These are phyloP conservation scores for Fusarium irregulare DNA, from an alignment of 2,329 filamentous ascomycete species.

Conservation along the genomic window DNA sequence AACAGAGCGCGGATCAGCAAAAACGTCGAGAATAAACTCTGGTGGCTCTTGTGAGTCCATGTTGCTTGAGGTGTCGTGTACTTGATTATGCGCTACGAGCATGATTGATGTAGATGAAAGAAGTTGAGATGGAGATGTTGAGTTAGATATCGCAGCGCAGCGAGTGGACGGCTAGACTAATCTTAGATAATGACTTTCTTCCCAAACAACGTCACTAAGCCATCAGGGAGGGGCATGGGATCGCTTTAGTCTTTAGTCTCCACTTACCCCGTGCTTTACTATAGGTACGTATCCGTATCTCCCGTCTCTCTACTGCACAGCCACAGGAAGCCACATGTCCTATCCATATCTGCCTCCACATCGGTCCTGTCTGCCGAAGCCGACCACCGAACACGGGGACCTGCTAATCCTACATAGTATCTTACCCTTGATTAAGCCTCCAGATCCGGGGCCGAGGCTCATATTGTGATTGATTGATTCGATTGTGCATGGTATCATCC, in stretches of 20 bases:
- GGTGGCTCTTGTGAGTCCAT: slow-evolving; percentile 71
- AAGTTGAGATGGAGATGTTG: slow-evolving; percentile 5
- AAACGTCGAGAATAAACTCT: slow-evolving; percentile 93
- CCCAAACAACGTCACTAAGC: slow-evolving; percentile 29
- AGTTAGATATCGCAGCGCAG: slow-evolving; percentile 11
- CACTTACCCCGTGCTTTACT: slow-evolving; percentile 27
- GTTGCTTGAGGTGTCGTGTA: slow-evolving; percentile 32
- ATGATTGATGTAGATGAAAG: slow-evolving; percentile 26
- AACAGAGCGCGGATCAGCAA: slow-evolving; percentile 89
- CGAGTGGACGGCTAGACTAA: slow-evolving; percentile 1
- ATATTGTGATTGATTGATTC: slow-evolving; percentile 11
- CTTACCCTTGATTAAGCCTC: slow-evolving; percentile 22
- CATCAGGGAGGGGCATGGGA: slow-evolving; percentile 27
- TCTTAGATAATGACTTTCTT: slow-evolving; percentile 7
- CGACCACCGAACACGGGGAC: slow-evolving; percentile 21
- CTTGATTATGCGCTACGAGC: slow-evolving; percentile 40
- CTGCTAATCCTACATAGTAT: slow-evolving; percentile 9
- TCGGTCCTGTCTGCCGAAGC: slow-evolving; percentile 17
- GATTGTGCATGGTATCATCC: slow-evolving; percentile 19
- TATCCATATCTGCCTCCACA: slow-evolving; percentile 10
- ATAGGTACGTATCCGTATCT: not conserved
- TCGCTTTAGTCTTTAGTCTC: slow-evolving; percentile 2
- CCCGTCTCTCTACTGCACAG: not conserved
- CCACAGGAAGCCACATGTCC: slow-evolving; percentile 1
- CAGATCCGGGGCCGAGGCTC: slow-evolving; percentile 34